These are phyloP conservation scores for Pyricularia sp. DNA, from an alignment of 2,329 filamentous ascomycete genomes.

Conservation along the genomic window DNA sequence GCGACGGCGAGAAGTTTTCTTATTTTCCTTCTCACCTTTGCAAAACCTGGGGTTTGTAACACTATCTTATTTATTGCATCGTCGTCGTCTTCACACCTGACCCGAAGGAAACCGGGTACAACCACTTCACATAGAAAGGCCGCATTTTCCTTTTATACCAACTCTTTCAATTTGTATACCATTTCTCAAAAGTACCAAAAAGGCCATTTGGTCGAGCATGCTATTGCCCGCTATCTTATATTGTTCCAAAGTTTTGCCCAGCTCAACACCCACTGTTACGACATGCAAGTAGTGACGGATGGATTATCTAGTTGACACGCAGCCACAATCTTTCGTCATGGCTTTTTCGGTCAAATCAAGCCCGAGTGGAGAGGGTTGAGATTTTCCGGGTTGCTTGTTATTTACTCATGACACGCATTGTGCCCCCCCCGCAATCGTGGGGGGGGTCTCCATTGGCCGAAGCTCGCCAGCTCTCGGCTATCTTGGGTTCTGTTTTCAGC, in stretches of 20 bases:
- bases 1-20: background rate
- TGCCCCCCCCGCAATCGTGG: background rate
- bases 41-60: conserved; percentile 1
- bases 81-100: background rate
- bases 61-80: background rate
- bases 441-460: background rate
- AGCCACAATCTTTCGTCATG: background rate
- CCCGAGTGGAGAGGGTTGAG: background rate
- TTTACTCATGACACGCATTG: background rate
- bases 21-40: background rate
- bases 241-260: background rate
- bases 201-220: background rate
- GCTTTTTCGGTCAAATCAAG: background rate
- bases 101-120: background rate
- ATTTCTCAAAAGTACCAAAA: background rate
- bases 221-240: background rate
- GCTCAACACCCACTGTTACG: background rate
- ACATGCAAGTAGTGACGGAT: background rate
- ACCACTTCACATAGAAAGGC: background rate
- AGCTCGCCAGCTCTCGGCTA: background rate
- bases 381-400: background rate
- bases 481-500: background rate
- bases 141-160: background rate
- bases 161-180: background rate
- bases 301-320: background rate